Evolutionary conservation across 495 filamentous ascomycete species (phyloP), one percentile per base, ranked within the genome.

Genomic region (Cudoniella acicularis): DNA sequence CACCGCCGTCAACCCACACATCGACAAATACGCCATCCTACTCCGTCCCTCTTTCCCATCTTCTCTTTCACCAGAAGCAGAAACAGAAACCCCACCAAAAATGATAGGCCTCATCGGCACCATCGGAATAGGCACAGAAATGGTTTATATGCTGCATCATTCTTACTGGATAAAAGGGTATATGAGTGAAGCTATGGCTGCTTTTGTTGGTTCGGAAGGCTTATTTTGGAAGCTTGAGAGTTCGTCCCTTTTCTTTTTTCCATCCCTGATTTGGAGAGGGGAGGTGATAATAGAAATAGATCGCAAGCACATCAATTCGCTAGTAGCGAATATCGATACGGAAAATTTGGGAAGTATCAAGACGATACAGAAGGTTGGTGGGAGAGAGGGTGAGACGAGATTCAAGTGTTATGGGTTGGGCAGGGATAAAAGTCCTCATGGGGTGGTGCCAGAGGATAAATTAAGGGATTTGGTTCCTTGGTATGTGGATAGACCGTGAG

Each of bases 21-120:
- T 54, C 20, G 51, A 54, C 51, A 54, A 54, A 24, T 54, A 40
- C 20, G 51, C 25, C 6, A 54, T 54, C 20, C 40, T 54, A n/a
- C n/a, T n/a, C n/a, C n/a, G n/a, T n/a, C n/a, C n/a, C n/a, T n/a
- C n/a, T n/a, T n/a, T n/a, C n/a, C n/a, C n/a, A n/a, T n/a, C n/a
- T n/a, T n/a, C n/a, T 26, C 51, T 54, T 30, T 41, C 18, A 18
- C 17, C 51, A 18, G 30, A 42, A 10, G 9, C 10, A 2, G 16
- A 43, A 22, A 3, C 27, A 41, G 30, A 18, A 54, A 20, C 13
- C n/a, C 17, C 2, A 36, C 10, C 22, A 43, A 54, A 24, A 24
- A 54, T 54, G 51, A 54, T 54, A 11, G 51, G 51, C 16, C n/a
- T 54, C 2, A 2, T 54, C n/a, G 51, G 51, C 10, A 54, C 51